Percentiles rank a stretch among this genome's conserved stretches.
Conservation (phyloP, 2,329 filamentous ascomycete species). For the Rhynchosporium secalis region DNA sequence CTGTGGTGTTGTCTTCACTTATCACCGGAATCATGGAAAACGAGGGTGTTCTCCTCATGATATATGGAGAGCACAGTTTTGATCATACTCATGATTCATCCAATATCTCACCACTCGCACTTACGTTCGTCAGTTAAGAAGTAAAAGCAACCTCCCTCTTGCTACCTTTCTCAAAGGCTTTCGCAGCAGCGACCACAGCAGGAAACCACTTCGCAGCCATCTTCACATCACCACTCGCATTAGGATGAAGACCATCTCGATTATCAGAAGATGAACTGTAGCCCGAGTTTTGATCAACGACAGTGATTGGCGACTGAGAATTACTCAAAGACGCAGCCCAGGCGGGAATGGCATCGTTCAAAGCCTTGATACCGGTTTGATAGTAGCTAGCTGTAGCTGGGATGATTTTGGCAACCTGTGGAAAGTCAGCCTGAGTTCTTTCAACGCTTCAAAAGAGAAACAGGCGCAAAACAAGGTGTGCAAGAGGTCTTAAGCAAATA, state of each 20-base stretch:
- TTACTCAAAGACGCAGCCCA: slow-evolving; percentile 43
- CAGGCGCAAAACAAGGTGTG: no score
- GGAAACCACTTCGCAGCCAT: slow-evolving; percentile 18
- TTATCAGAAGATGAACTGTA: slow-evolving; percentile 39
- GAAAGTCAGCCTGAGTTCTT: not conserved
- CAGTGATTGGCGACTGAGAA: slow-evolving; percentile 43
- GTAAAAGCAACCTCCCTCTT: not conserved
- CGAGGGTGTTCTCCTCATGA: no score
- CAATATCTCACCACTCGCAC: no score
- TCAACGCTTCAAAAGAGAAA: not conserved
- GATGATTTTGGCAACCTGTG: slow-evolving; percentile 45
- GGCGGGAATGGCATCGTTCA: slow-evolving; percentile 44
- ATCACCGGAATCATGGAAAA: no score
- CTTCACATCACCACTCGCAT: slow-evolving; percentile 26
- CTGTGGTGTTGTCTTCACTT: no score
- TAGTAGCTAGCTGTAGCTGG: slow-evolving; percentile 40
- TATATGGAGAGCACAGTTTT: no score
- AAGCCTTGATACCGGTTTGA: slow-evolving; percentile 33
- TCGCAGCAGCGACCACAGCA: not conserved
- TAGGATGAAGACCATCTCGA: slow-evolving; percentile 46
- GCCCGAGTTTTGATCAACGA: slow-evolving; percentile 44
- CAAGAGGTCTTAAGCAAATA: no score
- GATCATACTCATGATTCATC: no score
- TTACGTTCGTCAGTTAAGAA: not conserved
- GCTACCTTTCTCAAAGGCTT: not conserved